Conservation (phyloP, 2,329 filamentous ascomycete species). For the Raffaelea ambrosiae region DNA sequence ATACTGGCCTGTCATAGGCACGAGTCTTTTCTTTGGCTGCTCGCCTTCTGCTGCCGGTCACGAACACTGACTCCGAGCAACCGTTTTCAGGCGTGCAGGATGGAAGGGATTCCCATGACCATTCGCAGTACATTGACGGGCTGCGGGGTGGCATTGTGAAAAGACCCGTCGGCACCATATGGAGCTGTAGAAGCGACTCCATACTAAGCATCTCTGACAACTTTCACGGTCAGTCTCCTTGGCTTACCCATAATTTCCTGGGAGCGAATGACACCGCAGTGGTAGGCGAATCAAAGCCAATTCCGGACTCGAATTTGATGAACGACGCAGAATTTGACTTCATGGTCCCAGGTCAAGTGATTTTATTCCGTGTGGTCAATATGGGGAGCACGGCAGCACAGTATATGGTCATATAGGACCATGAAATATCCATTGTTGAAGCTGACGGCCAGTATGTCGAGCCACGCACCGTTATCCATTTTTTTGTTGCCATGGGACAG, state of each 20-base stretch:
- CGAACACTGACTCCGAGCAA: too few species aligned
- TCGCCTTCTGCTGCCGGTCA: too few species aligned
- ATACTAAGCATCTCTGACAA: slow-evolving; percentile 58
- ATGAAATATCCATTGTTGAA: slow-evolving; percentile 61
- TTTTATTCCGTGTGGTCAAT: slow-evolving; percentile 63
- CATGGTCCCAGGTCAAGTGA: slow-evolving; percentile 59
- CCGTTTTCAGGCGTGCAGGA: too few species aligned
- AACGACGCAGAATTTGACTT: slow-evolving; percentile 59
- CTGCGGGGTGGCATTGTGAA: slow-evolving; percentile 52
- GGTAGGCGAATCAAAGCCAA: slow-evolving; percentile 51
- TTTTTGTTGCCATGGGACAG: slow-evolving; percentile 61
- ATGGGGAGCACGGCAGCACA: slow-evolving; percentile 62
- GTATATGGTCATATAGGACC: slow-evolving; percentile 57
- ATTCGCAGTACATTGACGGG: slow-evolving; percentile 64
- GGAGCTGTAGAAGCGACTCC: slow-evolving; percentile 53
- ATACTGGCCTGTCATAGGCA: too few species aligned
- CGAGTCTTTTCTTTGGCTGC: too few species aligned
- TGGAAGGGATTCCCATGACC: slow-evolving; percentile 66
- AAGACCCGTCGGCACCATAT: slow-evolving; percentile 52
- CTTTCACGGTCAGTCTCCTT: slow-evolving; percentile 53
- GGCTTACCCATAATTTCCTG: slow-evolving; percentile 38
- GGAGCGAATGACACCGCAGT: slow-evolving; percentile 44
- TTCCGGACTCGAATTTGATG: slow-evolving; percentile 59
- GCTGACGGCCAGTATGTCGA: slow-evolving; percentile 64
- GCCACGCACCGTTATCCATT: slow-evolving; percentile 46